Conservation (phyloP, 768 basidiomycete species). For the Podaxis sp. region DNA sequence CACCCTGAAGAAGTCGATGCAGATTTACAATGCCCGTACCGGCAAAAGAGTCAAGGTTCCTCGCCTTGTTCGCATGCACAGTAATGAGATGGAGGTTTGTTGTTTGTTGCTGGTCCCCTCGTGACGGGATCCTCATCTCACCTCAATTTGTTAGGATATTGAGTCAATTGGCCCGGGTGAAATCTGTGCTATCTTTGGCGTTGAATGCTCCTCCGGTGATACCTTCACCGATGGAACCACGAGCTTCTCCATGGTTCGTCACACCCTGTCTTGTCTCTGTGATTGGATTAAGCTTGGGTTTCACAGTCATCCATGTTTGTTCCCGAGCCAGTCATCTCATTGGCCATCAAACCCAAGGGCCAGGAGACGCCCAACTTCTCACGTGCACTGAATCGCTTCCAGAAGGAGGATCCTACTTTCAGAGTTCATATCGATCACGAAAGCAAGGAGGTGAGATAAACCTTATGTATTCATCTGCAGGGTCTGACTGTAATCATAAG, state of each 20-base stretch:
- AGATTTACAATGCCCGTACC: constrained; percentile 88
- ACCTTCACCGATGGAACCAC: constrained; percentile 94
- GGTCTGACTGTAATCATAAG: constrained; percentile 29
- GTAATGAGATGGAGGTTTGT: constrained; percentile 95
- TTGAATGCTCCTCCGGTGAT: constrained; percentile 97
- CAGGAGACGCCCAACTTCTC: constrained; percentile 96
- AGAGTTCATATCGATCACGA: constrained; percentile 92
- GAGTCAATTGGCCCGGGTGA: constrained; percentile 93
- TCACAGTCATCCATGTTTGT: constrained; percentile 94
- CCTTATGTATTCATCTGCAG: neutral
- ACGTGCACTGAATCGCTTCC: constrained; percentile 93
- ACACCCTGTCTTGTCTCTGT: neutral
- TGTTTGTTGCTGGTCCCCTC: constrained; percentile 33
- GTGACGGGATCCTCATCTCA: neutral
- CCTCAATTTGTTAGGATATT: constrained; percentile 60
- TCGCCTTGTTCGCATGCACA: constrained; percentile 94
- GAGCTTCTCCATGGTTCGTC: constrained; percentile 84
- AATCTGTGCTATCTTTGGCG: constrained; percentile 99
- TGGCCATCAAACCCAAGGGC: constrained; percentile 88
- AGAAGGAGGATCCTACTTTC: constrained; percentile 99
- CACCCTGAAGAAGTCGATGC: constrained; percentile 76
- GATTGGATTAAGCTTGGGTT: constrained; percentile 2
- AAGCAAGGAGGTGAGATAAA: constrained; percentile 76
- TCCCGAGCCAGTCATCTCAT: constrained; percentile 96
- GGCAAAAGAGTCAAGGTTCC: constrained; percentile 98